Conservation (phyloP, 768 basidiomycete species). For the Leccinum obscurum region DNA sequence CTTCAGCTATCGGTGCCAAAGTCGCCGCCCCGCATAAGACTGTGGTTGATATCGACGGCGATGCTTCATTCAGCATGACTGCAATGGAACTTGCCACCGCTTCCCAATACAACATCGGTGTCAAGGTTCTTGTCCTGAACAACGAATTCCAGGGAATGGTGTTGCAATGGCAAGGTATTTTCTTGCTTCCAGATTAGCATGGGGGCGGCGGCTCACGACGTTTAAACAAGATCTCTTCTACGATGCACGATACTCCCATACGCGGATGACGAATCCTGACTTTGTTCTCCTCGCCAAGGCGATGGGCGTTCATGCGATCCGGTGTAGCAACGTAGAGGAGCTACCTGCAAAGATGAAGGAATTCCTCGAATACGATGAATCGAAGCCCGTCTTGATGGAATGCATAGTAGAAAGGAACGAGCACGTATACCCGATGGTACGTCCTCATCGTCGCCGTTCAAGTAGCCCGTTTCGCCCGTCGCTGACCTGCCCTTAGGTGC, state of each 20-base stretch:
- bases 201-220: conserved; percentile 1
- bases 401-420: conserved; percentile 82
- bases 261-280: conserved; percentile 93
- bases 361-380: conserved; percentile 91
- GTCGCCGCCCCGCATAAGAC: conserved; percentile 92
- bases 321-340: conserved; percentile 67
- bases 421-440: conserved; percentile 90
- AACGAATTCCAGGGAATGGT: conserved; percentile 99
- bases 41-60: conserved; percentile 96
- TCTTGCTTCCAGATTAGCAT: background rate
- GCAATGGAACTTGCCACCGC: conserved; percentile 99
- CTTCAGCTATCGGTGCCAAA: conserved; percentile 94
- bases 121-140: conserved; percentile 91
- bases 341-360: conserved; percentile 97
- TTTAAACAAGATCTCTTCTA: conserved; percentile 81
- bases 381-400: conserved; percentile 88
- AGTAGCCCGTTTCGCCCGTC: background rate
- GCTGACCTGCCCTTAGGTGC: conserved; percentile 48
- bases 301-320: conserved; percentile 92
- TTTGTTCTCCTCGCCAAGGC: conserved; percentile 87
- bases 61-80: conserved; percentile 99
- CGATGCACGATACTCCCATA: conserved; percentile 95
- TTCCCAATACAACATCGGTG: conserved; percentile 86
- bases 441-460: conserved; percentile 11
- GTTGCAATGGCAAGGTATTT: conserved; percentile 93